Conservation (phyloP, 371 early-diverging fungal genomes). For the Capillidium rhysosporum region DNA sequence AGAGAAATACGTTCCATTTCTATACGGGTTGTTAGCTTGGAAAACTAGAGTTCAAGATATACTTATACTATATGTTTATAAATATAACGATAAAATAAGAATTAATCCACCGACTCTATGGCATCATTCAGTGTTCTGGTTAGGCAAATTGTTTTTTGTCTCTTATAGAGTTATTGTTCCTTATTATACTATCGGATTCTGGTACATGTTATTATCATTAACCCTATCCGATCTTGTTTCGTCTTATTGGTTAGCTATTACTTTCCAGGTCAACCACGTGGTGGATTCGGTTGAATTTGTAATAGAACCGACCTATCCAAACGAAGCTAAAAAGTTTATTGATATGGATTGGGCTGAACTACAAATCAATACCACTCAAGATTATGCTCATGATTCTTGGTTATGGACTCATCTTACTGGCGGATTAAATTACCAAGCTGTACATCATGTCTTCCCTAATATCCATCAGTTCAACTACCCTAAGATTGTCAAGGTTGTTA, state of each 20-base stretch:
- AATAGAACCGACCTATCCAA: slow-evolving; percentile 12
- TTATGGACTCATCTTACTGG: slow-evolving; percentile 30
- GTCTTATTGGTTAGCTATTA: slow-evolving; percentile 28
- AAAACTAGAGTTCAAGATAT: slow-evolving; percentile 32
- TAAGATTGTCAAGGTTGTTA: slow-evolving; percentile 21
- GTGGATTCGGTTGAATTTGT: slow-evolving; percentile 22
- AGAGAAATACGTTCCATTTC: slow-evolving; percentile 23
- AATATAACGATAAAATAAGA: slow-evolving; percentile 22
- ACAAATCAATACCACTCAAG: slow-evolving; percentile 33
- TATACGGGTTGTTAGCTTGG: slow-evolving; percentile 26
- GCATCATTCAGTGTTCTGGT: slow-evolving; percentile 26
- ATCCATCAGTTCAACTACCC: slow-evolving; percentile 31
- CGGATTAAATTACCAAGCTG: slow-evolving; percentile 31
- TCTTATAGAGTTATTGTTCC: slow-evolving; percentile 24
- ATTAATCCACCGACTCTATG: slow-evolving; percentile 21
- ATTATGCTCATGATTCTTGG: slow-evolving; percentile 28
- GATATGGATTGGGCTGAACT: slow-evolving; percentile 32
- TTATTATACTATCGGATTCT: slow-evolving; percentile 12
- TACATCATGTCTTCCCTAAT: slow-evolving; percentile 34
- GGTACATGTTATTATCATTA: slow-evolving; percentile 16
- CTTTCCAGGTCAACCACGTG: slow-evolving; percentile 40
- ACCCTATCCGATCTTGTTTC: slow-evolving; percentile 20
- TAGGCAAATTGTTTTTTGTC: slow-evolving; percentile 29
- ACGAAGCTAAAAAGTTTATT: slow-evolving; percentile 20
- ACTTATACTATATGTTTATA: slow-evolving; percentile 19